Evolutionary conservation across 257 asterid species (phyloP), one percentile per base, ranked within the genome.

Genomic region (Mentha longifolia): DNA sequence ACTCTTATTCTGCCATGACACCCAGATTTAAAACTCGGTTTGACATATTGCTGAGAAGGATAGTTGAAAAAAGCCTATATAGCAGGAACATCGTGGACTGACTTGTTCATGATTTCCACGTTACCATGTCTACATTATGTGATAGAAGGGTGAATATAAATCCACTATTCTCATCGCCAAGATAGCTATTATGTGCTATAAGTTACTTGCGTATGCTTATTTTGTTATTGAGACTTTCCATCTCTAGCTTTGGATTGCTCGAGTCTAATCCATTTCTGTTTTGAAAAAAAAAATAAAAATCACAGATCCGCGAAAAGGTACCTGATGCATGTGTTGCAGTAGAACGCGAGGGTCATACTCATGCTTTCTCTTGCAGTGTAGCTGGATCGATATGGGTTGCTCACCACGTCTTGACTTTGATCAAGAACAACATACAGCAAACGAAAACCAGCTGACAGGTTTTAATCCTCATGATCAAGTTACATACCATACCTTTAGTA

Each of bases 311-410:
- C 45, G 83, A 78, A 64, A 80, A 85, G 77, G 88, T 84, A 47
- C 87, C 94, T 0, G 86, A 68, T 59, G 87, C 79, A 20, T 39
- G 56, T 3, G 4, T 79, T 10, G 85, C 79, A 47, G 74, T 91
- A 17, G 98, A 91, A 83, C 77, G 70, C 1, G 89, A 81, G 76
- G 92, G 91, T 51, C 86, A 83, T 56, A 77, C 97, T 47, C 98
- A 89, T 56, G 84, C 96, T 42, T 94, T 94, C 85, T 87, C 91
- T n/a, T 94, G 98, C 86, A 81, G 85, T 6, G 86, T 83, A 37
- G 87, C 82, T 43, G 98, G 98, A 39, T 87, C 98, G 0, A 68
- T 42, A 0, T 91, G 96, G 90, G 94, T 85, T 67, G 97, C 98
- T 58, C 78, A 78, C 42, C 89, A 84, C 35, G 95, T 87, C 22